Percentiles rank a stretch among this genome's conserved stretches.
phyloP scores from a whole-genome alignment of 2,329 filamentous ascomycete genomes.

The Fragosphaeria purpurea region DNA sequence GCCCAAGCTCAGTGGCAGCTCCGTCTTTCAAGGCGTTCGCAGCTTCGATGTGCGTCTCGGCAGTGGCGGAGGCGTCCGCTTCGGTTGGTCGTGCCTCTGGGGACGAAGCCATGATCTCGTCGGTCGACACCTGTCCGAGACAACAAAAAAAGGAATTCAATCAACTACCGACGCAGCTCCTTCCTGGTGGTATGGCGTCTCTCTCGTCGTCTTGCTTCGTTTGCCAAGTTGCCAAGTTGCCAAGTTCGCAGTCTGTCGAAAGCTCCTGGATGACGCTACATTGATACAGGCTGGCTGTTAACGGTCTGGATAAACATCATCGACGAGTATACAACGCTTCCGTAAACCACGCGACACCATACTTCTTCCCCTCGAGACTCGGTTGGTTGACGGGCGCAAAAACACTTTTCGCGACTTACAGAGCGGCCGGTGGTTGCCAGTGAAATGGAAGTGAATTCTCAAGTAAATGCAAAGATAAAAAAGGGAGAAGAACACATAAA shows the following conservation, averaged over 20 bases:
- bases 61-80: neutral
- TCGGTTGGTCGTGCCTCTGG: neutral
- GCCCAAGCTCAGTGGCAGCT: no score
- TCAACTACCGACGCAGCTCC: no score
- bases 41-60: neutral
- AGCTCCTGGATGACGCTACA: neutral
- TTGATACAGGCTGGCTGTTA: slow-evolving; percentile 1
- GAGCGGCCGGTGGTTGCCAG: neutral
- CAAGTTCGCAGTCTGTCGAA: neutral
- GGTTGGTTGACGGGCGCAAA: neutral
- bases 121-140: no score
- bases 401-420: slow-evolving; percentile 5
- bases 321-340: neutral
- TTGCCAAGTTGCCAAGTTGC: no score
- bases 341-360: neutral
- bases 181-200: neutral
- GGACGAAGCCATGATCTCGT: slow-evolving; percentile 1
- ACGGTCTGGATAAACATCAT: neutral
- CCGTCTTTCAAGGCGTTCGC: no score
- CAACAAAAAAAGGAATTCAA: no score
- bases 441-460: no score
- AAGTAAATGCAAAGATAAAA: neutral
- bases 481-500: neutral
- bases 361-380: neutral
- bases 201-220: neutral